These are phyloP conservation scores for Zymoseptoria brevis DNA, from an alignment of 2,329 filamentous ascomycete genomes.

Conservation along the genomic window DNA sequence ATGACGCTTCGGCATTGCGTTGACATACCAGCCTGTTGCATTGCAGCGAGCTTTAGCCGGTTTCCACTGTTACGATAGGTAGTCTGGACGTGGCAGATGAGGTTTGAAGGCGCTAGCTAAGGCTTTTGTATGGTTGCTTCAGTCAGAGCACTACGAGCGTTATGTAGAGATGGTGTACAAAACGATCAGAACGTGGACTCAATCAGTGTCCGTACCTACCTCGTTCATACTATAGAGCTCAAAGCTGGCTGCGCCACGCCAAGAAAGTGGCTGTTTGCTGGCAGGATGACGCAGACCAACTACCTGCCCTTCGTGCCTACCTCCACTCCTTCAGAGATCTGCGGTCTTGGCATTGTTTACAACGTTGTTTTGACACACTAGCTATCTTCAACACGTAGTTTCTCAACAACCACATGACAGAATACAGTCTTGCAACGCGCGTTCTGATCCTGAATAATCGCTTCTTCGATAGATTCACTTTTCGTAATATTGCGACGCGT, in stretches of 20 bases:
- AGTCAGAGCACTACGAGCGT: not conserved
- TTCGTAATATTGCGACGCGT: too few species aligned
- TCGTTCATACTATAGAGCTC: not conserved
- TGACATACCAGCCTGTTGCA: conserved; percentile 15
- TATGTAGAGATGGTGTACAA: not conserved
- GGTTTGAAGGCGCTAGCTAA: not conserved
- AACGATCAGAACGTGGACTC: not conserved
- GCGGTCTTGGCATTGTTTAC: too few species aligned
- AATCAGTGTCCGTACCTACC: not conserved
- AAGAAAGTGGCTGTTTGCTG: not conserved
- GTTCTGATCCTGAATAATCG: too few species aligned
- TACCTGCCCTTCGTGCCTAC: too few species aligned
- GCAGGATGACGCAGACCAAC: not conserved
- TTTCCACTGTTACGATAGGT: conserved; percentile 12
- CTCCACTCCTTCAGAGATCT: too few species aligned
- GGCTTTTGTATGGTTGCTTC: not conserved
- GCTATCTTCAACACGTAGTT: too few species aligned
- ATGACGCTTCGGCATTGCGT: conserved; percentile 4
- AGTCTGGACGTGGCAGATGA: not conserved
- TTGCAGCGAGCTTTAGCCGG: conserved; percentile 8
- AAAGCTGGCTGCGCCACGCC: not conserved
- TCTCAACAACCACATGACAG: too few species aligned
- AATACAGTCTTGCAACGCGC: too few species aligned
- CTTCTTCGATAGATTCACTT: too few species aligned
- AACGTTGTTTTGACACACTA: too few species aligned